These are phyloP conservation scores for Acer campestre DNA, from an alignment of 345 rosid genomes.

Conservation along the genomic window DNA sequence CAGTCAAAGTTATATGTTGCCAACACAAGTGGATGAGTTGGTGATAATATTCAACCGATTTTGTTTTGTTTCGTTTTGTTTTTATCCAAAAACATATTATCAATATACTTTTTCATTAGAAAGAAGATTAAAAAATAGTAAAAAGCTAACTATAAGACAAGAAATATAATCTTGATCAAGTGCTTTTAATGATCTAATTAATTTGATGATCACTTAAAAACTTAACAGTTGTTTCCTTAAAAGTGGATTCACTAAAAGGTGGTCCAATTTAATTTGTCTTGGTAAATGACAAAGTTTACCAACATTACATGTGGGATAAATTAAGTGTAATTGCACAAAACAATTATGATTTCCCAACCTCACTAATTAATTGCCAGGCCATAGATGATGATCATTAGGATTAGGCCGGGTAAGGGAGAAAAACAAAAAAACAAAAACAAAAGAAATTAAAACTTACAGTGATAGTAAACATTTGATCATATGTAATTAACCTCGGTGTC, in stretches of 20 bases:
- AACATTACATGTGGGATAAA: constrained; percentile 16
- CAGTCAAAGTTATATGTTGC: too few species aligned
- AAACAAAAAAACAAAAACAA: background rate
- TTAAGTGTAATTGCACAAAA: background rate
- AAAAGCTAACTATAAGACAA: background rate
- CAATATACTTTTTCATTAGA: background rate
- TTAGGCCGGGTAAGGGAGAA: background rate
- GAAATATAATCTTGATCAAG: background rate
- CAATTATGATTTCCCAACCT: constrained; percentile 5
- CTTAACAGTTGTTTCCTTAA: constrained; percentile 8
- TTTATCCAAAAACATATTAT: background rate
- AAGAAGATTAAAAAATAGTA: background rate
- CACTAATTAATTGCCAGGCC: background rate
- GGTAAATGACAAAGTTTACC: background rate
- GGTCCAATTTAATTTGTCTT: background rate
- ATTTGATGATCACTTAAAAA: background rate
- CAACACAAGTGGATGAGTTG: too few species aligned
- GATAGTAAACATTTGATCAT: too few species aligned
- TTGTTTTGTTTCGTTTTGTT: background rate
- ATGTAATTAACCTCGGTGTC: too few species aligned
- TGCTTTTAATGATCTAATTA: background rate
- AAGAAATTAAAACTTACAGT: background rate
- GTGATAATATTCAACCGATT: background rate
- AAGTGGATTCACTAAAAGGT: background rate
- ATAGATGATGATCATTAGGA: too few species aligned